Conservation (phyloP, 2,329 filamentous ascomycete species). For the Fusarium begoniae region DNA sequence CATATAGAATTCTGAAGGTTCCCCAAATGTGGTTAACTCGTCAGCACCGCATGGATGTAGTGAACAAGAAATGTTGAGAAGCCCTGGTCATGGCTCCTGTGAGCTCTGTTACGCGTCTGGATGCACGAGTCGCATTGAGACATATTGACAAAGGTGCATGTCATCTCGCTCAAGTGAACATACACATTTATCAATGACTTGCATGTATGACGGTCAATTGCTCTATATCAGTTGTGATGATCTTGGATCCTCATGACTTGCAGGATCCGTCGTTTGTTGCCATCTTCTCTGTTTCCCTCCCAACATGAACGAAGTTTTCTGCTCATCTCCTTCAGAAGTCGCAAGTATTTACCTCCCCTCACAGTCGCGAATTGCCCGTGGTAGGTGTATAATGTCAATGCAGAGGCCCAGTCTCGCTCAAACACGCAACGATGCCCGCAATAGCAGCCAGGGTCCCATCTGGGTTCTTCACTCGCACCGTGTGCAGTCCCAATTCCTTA, state of each 20-base stretch:
- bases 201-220: neutral
- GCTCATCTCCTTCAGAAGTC: too few relatives aligned
- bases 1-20: accelerated
- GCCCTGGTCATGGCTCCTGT: neutral
- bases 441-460: conserved; percentile 17
- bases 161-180: accelerated
- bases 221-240: neutral
- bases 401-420: neutral
- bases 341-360: accelerated
- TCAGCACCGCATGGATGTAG: accelerated
- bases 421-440: conserved; percentile 10
- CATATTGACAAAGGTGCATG: accelerated
- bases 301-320: neutral
- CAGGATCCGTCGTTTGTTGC: neutral
- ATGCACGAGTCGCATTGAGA: neutral
- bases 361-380: accelerated
- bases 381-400: neutral
- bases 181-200: accelerated
- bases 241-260: too few relatives aligned
- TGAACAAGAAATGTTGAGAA: too few relatives aligned
- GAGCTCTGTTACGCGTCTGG: neutral
- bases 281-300: neutral
- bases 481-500: conserved; percentile 10
- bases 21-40: too few relatives aligned
- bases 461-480: conserved; percentile 14